Evolutionary conservation across 192 early-diverging fungal species (phyloP).

Genomic region (Jimgerdemannia lactiflua): DNA sequence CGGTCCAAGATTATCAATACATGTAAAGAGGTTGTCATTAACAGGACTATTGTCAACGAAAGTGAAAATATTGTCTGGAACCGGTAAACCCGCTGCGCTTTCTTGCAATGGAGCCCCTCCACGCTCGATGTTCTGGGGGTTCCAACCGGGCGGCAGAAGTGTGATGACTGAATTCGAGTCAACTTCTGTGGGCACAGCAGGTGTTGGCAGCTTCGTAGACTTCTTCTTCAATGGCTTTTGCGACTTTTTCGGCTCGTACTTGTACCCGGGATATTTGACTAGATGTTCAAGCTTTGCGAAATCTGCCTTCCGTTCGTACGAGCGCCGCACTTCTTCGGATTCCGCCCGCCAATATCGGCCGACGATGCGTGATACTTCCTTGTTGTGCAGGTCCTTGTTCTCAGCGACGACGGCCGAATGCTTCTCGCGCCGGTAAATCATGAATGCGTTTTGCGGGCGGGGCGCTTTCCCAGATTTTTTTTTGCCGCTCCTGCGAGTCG

Average conservation of each 20-base stretch:
- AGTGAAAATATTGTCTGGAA: no score
- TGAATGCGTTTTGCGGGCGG: slow-evolving; percentile 61
- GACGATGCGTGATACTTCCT: slow-evolving; percentile 58
- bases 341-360: slow-evolving; percentile 60
- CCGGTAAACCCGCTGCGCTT: no score
- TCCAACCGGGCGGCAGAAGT: no score
- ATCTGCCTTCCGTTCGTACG: slow-evolving; percentile 47
- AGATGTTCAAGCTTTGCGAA: slow-evolving; percentile 46
- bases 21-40: no score
- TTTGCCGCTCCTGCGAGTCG: not conserved
- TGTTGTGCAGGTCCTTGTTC: slow-evolving; percentile 49
- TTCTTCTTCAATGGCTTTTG: no score
- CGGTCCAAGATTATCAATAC: no score
- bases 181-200: no score
- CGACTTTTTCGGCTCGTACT: slow-evolving; percentile 35
- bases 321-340: slow-evolving; percentile 48
- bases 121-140: no score
- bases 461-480: slow-evolving; percentile 6
- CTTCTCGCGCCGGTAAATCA: slow-evolving; percentile 61
- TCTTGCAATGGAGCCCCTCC: no score
- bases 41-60: no score
- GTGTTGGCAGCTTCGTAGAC: no score
- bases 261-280: slow-evolving; percentile 46
- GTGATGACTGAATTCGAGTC: no score
- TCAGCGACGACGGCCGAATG: slow-evolving; percentile 48